Conservation (phyloP, 2,329 filamentous ascomycete genomes). For the Xylaria sp. region DNA sequence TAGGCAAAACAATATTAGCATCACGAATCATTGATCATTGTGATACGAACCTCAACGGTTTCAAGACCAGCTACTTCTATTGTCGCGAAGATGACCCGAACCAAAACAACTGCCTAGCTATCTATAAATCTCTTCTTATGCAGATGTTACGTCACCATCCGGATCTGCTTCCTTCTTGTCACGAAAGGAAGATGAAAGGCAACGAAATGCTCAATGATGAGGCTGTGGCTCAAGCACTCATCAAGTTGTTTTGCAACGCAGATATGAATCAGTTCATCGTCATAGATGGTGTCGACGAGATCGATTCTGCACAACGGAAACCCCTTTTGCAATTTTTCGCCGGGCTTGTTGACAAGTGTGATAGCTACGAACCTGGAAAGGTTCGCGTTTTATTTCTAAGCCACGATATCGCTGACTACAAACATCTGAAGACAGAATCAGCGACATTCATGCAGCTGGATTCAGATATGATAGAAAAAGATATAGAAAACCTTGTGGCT, state of each 20-base stretch:
- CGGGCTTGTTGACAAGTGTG: slow-evolving; percentile 36
- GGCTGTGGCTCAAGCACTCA: slow-evolving; percentile 44
- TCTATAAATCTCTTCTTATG: slow-evolving; percentile 49
- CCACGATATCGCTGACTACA: slow-evolving; percentile 19
- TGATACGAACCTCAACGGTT: slow-evolving; percentile 21
- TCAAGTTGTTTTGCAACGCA: slow-evolving; percentile 48
- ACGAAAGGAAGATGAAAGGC: slow-evolving; percentile 45
- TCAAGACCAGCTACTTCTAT: slow-evolving; percentile 54
- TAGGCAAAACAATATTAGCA: slow-evolving; percentile 56
- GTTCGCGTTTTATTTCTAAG: slow-evolving; percentile 20
- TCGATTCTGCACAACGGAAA: slow-evolving; percentile 45
- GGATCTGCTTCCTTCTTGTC: slow-evolving; percentile 47
- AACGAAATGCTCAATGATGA: slow-evolving; percentile 44
- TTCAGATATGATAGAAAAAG: background rate
- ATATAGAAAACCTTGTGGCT: slow-evolving; percentile 10
- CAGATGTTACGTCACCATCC: slow-evolving; percentile 48
- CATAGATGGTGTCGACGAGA: slow-evolving; percentile 59
- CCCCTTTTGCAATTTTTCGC: slow-evolving; percentile 45
- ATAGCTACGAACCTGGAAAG: slow-evolving; percentile 19
- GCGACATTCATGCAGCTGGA: slow-evolving; percentile 8
- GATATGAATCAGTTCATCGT: slow-evolving; percentile 50
- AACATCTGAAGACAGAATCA: slow-evolving; percentile 10
- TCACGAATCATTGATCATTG: slow-evolving; percentile 53
- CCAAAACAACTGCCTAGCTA: slow-evolving; percentile 44
- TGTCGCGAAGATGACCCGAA: slow-evolving; percentile 50